phyloP scores from a whole-genome alignment of 2,329 filamentous ascomycete species.

The Aspergillus sp. region DNA sequence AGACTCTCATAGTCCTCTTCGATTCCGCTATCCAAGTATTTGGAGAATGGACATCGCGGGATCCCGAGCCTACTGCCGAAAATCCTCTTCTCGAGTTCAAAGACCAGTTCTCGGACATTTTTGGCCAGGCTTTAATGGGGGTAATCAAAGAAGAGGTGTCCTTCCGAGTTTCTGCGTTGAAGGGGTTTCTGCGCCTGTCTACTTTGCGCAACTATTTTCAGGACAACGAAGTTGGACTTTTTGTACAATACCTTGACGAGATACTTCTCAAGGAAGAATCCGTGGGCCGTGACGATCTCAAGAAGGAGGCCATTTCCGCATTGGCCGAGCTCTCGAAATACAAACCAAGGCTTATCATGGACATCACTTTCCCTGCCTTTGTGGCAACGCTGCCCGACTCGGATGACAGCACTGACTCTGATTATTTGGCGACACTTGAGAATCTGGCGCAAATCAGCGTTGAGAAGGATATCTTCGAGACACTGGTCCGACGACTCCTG shows the following conservation, averaged over 20 bases:
- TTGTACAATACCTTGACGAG: conserved; percentile 59
- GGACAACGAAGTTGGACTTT: conserved; percentile 53
- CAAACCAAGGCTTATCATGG: conserved; percentile 61
- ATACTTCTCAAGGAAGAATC: conserved; percentile 61
- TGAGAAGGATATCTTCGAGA: conserved; percentile 64
- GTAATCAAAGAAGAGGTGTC: conserved; percentile 52
- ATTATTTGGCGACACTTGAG: conserved; percentile 60
- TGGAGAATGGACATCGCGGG: conserved; percentile 53
- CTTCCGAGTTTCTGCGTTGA: conserved; percentile 50
- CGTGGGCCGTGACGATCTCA: conserved; percentile 56
- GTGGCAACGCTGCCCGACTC: conserved; percentile 63
- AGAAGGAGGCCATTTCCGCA: conserved; percentile 57
- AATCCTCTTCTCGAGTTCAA: conserved; percentile 51
- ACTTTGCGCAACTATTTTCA: conserved; percentile 48
- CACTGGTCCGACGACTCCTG: conserved; percentile 61
- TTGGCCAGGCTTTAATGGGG: conserved; percentile 56
- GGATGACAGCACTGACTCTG: conserved; percentile 45
- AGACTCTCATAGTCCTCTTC: conserved; percentile 59
- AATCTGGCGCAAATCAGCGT: conserved; percentile 63
- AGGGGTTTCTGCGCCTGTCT: conserved; percentile 48
- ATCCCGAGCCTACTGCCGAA: conserved; percentile 34
- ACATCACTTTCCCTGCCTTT: conserved; percentile 66
- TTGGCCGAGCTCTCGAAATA: conserved; percentile 62
- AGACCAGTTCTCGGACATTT: conserved; percentile 54
- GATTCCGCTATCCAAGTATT: conserved; percentile 59